Conservation (phyloP, 2,329 filamentous ascomycete species). For the Lasiodiplodia theobromae region DNA sequence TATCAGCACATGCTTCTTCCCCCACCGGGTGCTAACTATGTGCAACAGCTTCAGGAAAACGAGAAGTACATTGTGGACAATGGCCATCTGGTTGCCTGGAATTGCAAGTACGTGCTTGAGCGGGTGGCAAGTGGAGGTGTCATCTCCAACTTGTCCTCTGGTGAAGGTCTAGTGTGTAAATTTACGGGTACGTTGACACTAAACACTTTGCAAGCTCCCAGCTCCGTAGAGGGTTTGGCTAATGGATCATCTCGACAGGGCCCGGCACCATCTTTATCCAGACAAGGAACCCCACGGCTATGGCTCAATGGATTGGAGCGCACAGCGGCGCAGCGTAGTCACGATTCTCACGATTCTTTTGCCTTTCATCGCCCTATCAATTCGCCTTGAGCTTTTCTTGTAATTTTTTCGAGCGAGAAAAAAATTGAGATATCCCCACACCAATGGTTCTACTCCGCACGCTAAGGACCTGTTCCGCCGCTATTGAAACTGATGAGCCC, state of each 20-base stretch:
- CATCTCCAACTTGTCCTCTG: slow-evolving; percentile 82
- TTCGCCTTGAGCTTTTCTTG: neutral
- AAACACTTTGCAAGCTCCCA: neutral
- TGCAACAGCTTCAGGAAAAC: slow-evolving; percentile 60
- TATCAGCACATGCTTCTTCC: slow-evolving; percentile 41
- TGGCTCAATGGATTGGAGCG: slow-evolving; percentile 60
- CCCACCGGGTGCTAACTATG: neutral
- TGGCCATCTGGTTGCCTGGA: slow-evolving; percentile 94
- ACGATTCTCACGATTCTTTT: neutral
- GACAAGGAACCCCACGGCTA: slow-evolving; percentile 80
- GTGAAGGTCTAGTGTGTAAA: slow-evolving; percentile 91
- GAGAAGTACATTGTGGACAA: slow-evolving; percentile 95
- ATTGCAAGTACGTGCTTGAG: slow-evolving; percentile 91
- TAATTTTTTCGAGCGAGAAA: neutral
- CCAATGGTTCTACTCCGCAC: neutral
- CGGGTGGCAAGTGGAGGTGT: slow-evolving; percentile 89
- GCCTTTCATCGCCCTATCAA: neutral
- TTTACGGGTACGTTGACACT: slow-evolving; percentile 69
- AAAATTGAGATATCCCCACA: slow-evolving; percentile 17
- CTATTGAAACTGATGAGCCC: neutral
- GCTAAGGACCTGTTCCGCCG: neutral
- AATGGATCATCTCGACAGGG: slow-evolving; percentile 43
- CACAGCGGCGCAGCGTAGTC: slow-evolving; percentile 9
- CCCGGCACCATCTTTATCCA: slow-evolving; percentile 93
- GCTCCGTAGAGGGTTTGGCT: neutral